Evolutionary conservation across 306 rosid species (phyloP).

Genomic region (Carpinus fangiana): DNA sequence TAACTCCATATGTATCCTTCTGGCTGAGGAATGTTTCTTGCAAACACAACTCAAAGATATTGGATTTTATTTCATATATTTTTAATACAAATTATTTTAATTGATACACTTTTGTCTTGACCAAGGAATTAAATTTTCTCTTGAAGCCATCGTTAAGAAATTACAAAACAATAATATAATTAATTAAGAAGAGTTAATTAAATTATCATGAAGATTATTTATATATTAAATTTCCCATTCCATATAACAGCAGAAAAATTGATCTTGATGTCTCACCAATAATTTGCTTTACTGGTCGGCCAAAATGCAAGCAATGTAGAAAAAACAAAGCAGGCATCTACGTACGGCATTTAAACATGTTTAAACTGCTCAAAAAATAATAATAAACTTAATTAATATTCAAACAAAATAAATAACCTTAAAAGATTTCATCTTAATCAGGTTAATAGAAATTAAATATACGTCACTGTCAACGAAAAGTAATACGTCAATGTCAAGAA

Average conservation of each 20-base stretch:
- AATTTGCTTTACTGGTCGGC: not conserved
- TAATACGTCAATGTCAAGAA: too few relatives aligned
- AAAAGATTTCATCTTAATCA: not conserved
- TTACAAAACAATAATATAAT: too few relatives aligned
- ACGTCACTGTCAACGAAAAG: slow-evolving; percentile 33
- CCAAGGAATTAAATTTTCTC: too few relatives aligned
- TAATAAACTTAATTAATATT: too few relatives aligned
- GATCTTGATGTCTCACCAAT: not conserved
- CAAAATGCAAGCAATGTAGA: not conserved
- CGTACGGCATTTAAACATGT: not conserved
- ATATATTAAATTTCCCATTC: not conserved
- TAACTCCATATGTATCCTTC: too few relatives aligned
- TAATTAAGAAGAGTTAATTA: not conserved
- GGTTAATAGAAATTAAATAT: slow-evolving; percentile 4
- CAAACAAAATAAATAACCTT: too few relatives aligned
- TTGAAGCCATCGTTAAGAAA: too few relatives aligned
- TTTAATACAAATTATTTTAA: too few relatives aligned
- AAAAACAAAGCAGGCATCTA: not conserved
- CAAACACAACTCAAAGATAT: slow-evolving; percentile 2
- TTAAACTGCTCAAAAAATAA: slow-evolving; percentile 11
- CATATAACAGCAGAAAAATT: not conserved
- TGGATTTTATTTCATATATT: not conserved
- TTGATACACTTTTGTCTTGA: too few relatives aligned
- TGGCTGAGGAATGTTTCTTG: not conserved
- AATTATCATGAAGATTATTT: not conserved